phyloP scores from a whole-genome alignment of 2,329 filamentous ascomycete species.

The Pseudomassariella vexata region DNA sequence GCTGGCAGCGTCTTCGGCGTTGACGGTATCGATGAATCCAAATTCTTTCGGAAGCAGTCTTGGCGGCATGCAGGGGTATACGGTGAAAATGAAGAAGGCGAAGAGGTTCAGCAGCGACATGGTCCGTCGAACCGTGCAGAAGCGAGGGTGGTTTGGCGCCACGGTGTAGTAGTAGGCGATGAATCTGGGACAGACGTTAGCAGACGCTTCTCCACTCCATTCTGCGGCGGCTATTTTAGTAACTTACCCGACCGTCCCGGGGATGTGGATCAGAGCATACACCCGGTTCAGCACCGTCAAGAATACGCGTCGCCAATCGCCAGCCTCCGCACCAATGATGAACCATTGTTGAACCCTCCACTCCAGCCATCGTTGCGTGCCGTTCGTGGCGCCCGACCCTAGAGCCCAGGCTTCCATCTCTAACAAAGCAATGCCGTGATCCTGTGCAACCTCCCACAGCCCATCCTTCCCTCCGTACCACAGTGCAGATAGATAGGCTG shows the following conservation, averaged over 20 bases:
- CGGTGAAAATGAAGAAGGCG: constrained; percentile 39
- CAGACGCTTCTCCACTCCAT: too few relatives aligned
- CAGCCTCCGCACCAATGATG: constrained; percentile 27
- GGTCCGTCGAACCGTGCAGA: constrained; percentile 34
- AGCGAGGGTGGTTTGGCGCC: constrained; percentile 28
- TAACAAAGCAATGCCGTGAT: constrained; percentile 35
- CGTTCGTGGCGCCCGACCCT: constrained; percentile 14
- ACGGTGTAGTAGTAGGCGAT: constrained; percentile 39
- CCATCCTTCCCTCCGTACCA: constrained; percentile 42
- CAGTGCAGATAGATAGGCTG: constrained; percentile 42
- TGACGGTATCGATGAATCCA: constrained; percentile 36
- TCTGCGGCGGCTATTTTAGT: too few relatives aligned
- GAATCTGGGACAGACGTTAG: too few relatives aligned
- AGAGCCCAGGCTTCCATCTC: constrained; percentile 30
- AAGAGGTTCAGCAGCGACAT: constrained; percentile 42
- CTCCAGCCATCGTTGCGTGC: constrained; percentile 33
- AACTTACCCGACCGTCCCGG: constrained; percentile 42
- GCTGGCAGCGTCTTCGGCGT: constrained; percentile 37
- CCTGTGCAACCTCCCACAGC: constrained; percentile 39
- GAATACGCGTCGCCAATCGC: constrained; percentile 23
- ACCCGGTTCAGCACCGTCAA: constrained; percentile 42
- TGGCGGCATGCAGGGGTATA: constrained; percentile 42
- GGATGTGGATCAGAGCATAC: constrained; percentile 45
- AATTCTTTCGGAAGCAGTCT: constrained; percentile 39
- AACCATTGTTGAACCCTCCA: constrained; percentile 25